Evolutionary conservation across 805 yeast genomes (phyloP).

Genomic region (Metschnikowia koreensis): DNA sequence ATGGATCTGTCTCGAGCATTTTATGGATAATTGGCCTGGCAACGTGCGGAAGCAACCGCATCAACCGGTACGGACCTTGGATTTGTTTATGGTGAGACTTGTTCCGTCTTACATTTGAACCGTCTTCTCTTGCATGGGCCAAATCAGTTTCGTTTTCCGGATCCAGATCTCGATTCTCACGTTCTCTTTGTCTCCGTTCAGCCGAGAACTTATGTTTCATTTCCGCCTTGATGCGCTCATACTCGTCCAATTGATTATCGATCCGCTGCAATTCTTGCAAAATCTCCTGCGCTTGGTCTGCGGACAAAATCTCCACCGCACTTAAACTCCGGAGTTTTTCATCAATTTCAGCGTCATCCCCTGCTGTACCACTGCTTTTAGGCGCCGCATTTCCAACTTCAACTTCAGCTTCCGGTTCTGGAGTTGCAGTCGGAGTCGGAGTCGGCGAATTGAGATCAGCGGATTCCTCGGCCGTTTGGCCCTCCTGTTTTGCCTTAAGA

Average conservation of each 20-base stretch:
- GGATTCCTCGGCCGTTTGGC: slow-evolving; percentile 9
- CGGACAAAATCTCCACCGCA: slow-evolving; percentile 29
- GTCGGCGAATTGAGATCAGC: background rate
- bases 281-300: slow-evolving; percentile 33
- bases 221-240: slow-evolving; percentile 34
- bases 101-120: slow-evolving; percentile 26
- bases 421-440: background rate
- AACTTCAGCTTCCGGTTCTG: background rate
- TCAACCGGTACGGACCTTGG: slow-evolving; percentile 79
- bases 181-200: slow-evolving; percentile 6
- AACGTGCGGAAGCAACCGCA: slow-evolving; percentile 81
- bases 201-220: slow-evolving; percentile 32
- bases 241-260: slow-evolving; percentile 36
- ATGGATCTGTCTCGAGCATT: slow-evolving; percentile 63
- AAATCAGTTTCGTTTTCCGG: slow-evolving; percentile 6
- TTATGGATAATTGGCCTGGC: slow-evolving; percentile 70
- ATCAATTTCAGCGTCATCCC: slow-evolving; percentile 8
- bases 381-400: slow-evolving; percentile 2
- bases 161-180: slow-evolving; percentile 8
- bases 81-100: slow-evolving; percentile 51
- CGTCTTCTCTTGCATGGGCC: slow-evolving; percentile 5
- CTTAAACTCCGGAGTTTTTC: slow-evolving; percentile 22
- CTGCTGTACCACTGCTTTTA: slow-evolving; percentile 9
- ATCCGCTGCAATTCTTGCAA: slow-evolving; percentile 35
- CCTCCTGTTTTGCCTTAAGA: slow-evolving; percentile 11